These are phyloP conservation scores for Oryza punctata DNA, from an alignment of 176 grass and related monocot species.

Conservation along the genomic window DNA sequence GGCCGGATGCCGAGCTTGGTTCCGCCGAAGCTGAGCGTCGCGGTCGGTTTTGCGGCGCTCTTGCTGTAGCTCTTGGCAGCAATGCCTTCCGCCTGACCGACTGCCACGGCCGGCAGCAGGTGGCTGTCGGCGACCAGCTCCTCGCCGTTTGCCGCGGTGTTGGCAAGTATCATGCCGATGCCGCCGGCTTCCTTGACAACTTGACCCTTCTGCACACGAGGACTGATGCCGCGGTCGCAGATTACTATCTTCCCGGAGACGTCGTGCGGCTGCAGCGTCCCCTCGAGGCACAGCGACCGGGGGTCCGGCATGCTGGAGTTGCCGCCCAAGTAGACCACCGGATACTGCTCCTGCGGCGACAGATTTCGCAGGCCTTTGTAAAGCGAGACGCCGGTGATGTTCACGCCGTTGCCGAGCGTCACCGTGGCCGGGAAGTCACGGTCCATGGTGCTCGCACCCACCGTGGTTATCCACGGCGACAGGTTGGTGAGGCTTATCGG, in stretches of 20 bases:
- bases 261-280: constrained; percentile 54
- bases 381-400: constrained; percentile 84
- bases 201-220: constrained; percentile 94
- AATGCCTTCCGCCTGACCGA: constrained; percentile 51
- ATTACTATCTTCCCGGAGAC: constrained; percentile 88
- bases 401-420: constrained; percentile 69
- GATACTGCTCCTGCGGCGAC: constrained; percentile 52
- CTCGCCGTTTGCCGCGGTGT: constrained; percentile 77
- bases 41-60: constrained; percentile 50
- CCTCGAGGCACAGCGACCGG: constrained; percentile 86
- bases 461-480: constrained; percentile 95
- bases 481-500: constrained; percentile 90
- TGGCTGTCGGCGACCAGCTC: constrained; percentile 99
- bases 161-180: constrained; percentile 82
- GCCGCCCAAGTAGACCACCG: constrained; percentile 72
- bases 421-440: constrained; percentile 80
- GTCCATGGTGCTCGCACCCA: constrained; percentile 95
- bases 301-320: constrained; percentile 69
- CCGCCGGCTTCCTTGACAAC: constrained; percentile 87
- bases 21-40: constrained; percentile 73
- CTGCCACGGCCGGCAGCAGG: constrained; percentile 81
- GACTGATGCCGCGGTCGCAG: constrained; percentile 91
- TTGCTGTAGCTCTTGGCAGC: constrained; percentile 72
- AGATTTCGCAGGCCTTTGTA: constrained; percentile 65
- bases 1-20: constrained; percentile 90